Base-by-base conservation (phyloP, 2,329 filamentous ascomycete species). In the Pseudopithomyces chartarum region DNA sequence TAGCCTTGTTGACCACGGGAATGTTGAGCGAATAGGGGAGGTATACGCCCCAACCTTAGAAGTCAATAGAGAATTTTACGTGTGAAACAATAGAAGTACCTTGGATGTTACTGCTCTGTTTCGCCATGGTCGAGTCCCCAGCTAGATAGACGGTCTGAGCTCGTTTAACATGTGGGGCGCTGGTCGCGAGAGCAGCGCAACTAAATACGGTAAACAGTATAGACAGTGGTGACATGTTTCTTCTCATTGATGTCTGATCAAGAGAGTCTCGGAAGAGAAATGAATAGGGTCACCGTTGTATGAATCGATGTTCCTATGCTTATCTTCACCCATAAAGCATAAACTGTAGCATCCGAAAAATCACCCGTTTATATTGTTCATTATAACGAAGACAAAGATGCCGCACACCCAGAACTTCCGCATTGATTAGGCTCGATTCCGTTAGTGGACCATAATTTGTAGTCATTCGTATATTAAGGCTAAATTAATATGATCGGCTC, bases 101-200 rank as follows among this genome's bases (percentile, higher is more conserved):
- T 61, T 79, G 63, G 10, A 74, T 79, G 13, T 75, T 73, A 29
- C 78, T 79, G 2, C 79, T 81, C 10, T 71, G 77, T 38, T 68
- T 71, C 2, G 84, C 84, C 84, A 87, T 88, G 0, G 86, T 88
- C 13, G 83, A 86, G 68, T 88, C 86, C 36, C 86, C 86, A 10
- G 82, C 83, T 36, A 87, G 75, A 62, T 84, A 85, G 20, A 86
- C 74, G 0, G 80, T 85, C 22, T 67, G 73, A 23, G 73, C 71
- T 22, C 71, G 70, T 49, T 72, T 73, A 29, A 52, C 50, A 57
- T 56, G 61, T 10, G 73, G 71, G 5, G 70, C 69, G 57, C 54
- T 57, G 17, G 66, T n/a, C 6, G 61, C 67, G 6, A 62, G 53
- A 12, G 64, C 60, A 38, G 62, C 61, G 17, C 71, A 39, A 6